Conservation (phyloP, 176 grass and related monocot species). For the Oryza rufipogon region DNA sequence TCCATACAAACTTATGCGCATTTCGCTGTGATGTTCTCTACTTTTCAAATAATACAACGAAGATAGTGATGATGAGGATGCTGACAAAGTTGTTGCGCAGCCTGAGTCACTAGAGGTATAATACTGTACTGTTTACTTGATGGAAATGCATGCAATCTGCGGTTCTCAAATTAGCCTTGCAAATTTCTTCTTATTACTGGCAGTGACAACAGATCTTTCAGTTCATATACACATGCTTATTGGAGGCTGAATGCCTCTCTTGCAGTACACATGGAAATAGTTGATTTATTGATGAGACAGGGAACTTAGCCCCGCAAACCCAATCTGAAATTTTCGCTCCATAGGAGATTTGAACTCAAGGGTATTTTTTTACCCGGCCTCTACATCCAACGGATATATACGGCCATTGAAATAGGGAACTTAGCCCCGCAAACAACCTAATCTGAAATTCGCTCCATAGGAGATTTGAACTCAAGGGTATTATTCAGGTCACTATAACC, state of each 20-base stretch:
- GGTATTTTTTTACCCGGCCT: too few relatives aligned
- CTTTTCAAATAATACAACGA: slow-evolving; percentile 66
- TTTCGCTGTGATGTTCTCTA: slow-evolving; percentile 35
- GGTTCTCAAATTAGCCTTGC: slow-evolving; percentile 19
- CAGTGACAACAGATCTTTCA: slow-evolving; percentile 13
- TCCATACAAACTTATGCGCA: slow-evolving; percentile 23
- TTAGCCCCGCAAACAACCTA: too few relatives aligned
- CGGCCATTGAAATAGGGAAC: too few relatives aligned
- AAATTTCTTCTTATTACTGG: slow-evolving; percentile 3
- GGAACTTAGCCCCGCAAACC: too few relatives aligned
- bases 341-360: too few relatives aligned
- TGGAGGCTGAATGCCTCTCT: slow-evolving; percentile 25
- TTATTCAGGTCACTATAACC: too few relatives aligned
- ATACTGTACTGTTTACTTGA: slow-evolving; percentile 34
- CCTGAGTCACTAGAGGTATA: slow-evolving; percentile 49
- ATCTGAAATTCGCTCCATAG: too few relatives aligned
- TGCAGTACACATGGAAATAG: neutral
- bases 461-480: too few relatives aligned
- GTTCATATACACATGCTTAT: slow-evolving; percentile 9
- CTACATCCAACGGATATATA: too few relatives aligned
- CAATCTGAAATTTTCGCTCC: too few relatives aligned
- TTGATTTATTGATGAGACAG: slow-evolving; percentile 20
- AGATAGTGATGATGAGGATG: slow-evolving; percentile 70
- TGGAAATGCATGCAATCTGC: slow-evolving; percentile 6
- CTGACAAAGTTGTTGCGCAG: slow-evolving; percentile 37